Evolutionary conservation across 2,329 filamentous ascomycete genomes (phyloP).

Genomic region (Cytospora piceae): DNA sequence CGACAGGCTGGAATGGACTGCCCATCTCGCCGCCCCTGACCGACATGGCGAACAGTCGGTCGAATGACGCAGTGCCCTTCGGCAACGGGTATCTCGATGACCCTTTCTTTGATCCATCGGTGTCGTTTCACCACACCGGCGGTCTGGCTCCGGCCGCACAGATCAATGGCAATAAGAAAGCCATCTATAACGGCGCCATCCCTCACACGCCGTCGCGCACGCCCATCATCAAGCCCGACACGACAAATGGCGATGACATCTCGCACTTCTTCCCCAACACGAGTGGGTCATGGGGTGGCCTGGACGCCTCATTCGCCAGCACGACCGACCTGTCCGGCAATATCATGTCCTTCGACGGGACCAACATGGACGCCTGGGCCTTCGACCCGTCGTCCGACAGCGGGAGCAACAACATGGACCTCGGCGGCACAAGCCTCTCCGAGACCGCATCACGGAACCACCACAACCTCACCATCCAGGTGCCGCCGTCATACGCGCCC

Average conservation of each 20-base stretch:
- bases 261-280: conserved; percentile 30
- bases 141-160: conserved; percentile 25
- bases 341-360: conserved; percentile 38
- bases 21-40: conserved; percentile 30
- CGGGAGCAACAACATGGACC: conserved; percentile 24
- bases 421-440: conserved; percentile 4
- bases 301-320: conserved; percentile 18
- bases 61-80: conserved; percentile 30
- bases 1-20: conserved; percentile 22
- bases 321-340: conserved; percentile 15
- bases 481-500: conserved; percentile 26
- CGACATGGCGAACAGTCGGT: conserved; percentile 15
- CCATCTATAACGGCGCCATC: conserved; percentile 30
- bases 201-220: conserved; percentile 46
- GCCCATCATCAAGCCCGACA: conserved; percentile 38
- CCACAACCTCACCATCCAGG: conserved; percentile 30
- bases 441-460: conserved; percentile 14
- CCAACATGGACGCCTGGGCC: conserved; percentile 32
- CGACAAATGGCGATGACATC: conserved; percentile 29
- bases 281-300: conserved; percentile 32
- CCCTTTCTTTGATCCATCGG: conserved; percentile 35
- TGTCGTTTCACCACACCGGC: conserved; percentile 18
- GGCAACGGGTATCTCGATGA: conserved; percentile 37
- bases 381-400: conserved; percentile 25
- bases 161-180: conserved; percentile 18